Base-by-base conservation (phyloP, 2,329 filamentous ascomycete genomes). In the Apiospora saccharicola region DNA sequence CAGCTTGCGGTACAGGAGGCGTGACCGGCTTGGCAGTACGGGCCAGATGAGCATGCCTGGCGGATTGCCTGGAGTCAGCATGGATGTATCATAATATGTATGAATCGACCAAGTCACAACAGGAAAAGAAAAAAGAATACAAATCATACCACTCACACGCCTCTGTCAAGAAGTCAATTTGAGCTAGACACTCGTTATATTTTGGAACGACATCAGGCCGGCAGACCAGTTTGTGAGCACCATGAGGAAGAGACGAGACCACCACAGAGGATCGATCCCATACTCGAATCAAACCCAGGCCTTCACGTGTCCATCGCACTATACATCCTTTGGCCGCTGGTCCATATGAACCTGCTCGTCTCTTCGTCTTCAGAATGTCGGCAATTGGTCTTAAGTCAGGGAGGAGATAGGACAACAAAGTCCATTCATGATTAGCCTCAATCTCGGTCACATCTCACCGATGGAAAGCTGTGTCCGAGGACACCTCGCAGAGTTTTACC, bases 21-120 rank as follows among this genome's bases (percentile, higher is more conserved):
- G 70, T 79, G 83, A 74, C 77, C 82, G 71, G 75, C 81, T 73
- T 74, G 80, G 75, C 78, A 84, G 30, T 34, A 73, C 74, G 1
- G 76, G 74, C 8, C 77, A 84, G 12, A 84, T 83, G 71, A 80
- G 83, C 43, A 87, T 87, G 82, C 85, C 87, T 0, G 85, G 86
- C 5, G 84, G 86, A 19, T 74, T 88, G 57, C 84, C 86, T 0
- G 83, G 82, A 16, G 77, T 85, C 69, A 79, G 79, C 26, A 69
- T 80, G 64, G 74, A 80, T 49, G 46, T 80, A 44, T 24, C 64
- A 68, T 68, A 19, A 30, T n/a, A n/a, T n/a, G n/a, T 26, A 26
- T 19, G 2, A 26, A 3, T 22, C 4, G 14, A 47, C 46, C 30
- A n/a, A 64, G 34, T 10, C 3, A 41, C 22, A 41, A 37, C 37